These are phyloP conservation scores for Kodamaea plutei DNA, from an alignment of 1,139 yeast species.

Conservation along the genomic window DNA sequence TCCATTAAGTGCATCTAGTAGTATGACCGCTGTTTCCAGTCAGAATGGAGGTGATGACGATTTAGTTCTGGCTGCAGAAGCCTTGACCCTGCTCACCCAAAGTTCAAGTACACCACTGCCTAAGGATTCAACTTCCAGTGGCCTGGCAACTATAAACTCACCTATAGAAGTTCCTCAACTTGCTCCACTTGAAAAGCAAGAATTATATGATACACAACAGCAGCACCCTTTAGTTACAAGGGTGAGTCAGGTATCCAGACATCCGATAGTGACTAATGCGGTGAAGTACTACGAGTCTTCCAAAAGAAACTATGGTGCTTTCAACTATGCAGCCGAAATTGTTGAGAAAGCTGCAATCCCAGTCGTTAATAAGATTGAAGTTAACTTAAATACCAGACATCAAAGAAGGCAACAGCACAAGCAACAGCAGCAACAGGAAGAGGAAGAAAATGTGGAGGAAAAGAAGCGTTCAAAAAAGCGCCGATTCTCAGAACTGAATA, in stretches of 20 bases:
- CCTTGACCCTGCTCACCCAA: conserved; percentile 33
- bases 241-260: conserved; percentile 41
- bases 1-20: not conserved
- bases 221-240: conserved; percentile 43
- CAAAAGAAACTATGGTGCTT: conserved; percentile 52
- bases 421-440: conserved; percentile 6
- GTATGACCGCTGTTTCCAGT: not conserved
- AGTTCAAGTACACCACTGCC: conserved; percentile 12
- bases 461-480: conserved; percentile 20
- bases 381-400: conserved; percentile 39
- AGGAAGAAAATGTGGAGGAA: conserved; percentile 3
- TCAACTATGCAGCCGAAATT: conserved; percentile 64
- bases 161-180: conserved; percentile 1
- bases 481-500: conserved; percentile 10
- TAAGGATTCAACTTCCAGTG: conserved; percentile 1
- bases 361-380: conserved; percentile 49
- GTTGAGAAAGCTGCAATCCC: conserved; percentile 63
- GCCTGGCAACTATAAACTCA: conserved; percentile 1
- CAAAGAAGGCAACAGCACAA: conserved; percentile 20
- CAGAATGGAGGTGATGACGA: conserved; percentile 19
- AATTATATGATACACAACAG: conserved; percentile 2
- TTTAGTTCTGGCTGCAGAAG: conserved; percentile 40
- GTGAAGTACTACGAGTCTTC: conserved; percentile 56
- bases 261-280: conserved; percentile 54
- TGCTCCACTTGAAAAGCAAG: conserved; percentile 1